A percentile compares a stretch with the other conserved stretches of the same genome.
These are phyloP conservation scores for Paragyromitra xinjiangensis DNA, from an alignment of 495 filamentous ascomycete genomes.

Conservation along the genomic window DNA sequence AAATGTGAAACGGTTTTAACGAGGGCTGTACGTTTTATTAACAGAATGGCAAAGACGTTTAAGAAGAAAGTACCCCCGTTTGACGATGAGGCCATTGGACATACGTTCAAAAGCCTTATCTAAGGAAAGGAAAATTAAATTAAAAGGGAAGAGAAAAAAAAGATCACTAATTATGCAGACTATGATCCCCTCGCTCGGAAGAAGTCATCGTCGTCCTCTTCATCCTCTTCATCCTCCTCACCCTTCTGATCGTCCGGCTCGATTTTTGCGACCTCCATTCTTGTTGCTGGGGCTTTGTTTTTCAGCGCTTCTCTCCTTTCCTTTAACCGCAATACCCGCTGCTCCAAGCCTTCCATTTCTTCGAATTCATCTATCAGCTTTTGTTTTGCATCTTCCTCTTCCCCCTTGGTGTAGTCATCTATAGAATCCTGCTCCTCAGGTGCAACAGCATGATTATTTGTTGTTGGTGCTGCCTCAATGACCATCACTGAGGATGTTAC, in stretches of 20 bases:
- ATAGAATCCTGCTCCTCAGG: conserved; percentile 66
- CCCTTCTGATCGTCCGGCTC: conserved; percentile 57
- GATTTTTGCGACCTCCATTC: conserved; percentile 49
- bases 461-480: conserved; percentile 75
- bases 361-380: conserved; percentile 89
- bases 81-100: background rate
- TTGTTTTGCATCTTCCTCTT: conserved; percentile 67
- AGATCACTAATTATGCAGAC: background rate
- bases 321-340: conserved; percentile 77
- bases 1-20: background rate
- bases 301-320: conserved; percentile 69
- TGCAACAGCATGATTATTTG: conserved; percentile 62
- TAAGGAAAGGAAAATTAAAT: background rate
- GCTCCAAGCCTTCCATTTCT: conserved; percentile 90
- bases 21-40: background rate
- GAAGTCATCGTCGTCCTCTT: conserved; percentile 56
- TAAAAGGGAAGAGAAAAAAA: background rate
- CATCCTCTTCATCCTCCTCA: conserved; percentile 62
- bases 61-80: background rate
- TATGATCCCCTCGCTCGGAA: conserved; percentile 49
- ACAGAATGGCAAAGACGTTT: background rate
- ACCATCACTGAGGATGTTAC: conserved; percentile 63
- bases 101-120: background rate
- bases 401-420: conserved; percentile 50
- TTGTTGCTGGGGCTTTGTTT: conserved; percentile 57